Conservation (phyloP, 345 rosid species). For the Populus alba region DNA sequence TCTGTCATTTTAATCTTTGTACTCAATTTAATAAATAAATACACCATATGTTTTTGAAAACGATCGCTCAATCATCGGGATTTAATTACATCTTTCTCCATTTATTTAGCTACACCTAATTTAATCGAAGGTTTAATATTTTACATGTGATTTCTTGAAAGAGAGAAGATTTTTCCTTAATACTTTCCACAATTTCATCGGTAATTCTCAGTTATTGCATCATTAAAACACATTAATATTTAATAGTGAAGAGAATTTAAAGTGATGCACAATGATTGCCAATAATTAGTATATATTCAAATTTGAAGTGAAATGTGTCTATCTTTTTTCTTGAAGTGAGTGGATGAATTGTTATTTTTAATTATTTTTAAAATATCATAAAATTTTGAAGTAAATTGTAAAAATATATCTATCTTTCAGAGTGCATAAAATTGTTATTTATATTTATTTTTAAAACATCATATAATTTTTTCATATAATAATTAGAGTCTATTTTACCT, state of each 20-base stretch:
- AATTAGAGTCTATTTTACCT: no score
- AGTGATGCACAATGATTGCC: neutral
- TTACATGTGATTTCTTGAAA: neutral
- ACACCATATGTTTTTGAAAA: neutral
- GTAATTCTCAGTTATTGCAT: no score
- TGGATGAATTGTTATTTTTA: no score
- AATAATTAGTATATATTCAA: neutral
- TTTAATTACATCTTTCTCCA: neutral
- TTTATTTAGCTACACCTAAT: neutral
- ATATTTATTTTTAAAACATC: no score
- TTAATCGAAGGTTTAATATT: neutral
- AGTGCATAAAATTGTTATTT: no score
- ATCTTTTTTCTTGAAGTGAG: no score
- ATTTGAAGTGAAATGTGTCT: neutral
- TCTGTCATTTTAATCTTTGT: neutral
- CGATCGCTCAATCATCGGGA: neutral
- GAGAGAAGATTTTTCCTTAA: no score
- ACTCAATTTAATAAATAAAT: neutral
- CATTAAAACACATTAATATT: neutral
- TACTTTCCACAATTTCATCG: no score
- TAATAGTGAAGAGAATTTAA: neutral
- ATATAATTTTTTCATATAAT: no score
- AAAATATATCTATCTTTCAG: no score
- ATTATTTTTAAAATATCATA: no score
- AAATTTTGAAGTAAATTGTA: no score